These are phyloP conservation scores for Cyclocybe aegerita DNA, from an alignment of 768 basidiomycete genomes.

Conservation along the genomic window DNA sequence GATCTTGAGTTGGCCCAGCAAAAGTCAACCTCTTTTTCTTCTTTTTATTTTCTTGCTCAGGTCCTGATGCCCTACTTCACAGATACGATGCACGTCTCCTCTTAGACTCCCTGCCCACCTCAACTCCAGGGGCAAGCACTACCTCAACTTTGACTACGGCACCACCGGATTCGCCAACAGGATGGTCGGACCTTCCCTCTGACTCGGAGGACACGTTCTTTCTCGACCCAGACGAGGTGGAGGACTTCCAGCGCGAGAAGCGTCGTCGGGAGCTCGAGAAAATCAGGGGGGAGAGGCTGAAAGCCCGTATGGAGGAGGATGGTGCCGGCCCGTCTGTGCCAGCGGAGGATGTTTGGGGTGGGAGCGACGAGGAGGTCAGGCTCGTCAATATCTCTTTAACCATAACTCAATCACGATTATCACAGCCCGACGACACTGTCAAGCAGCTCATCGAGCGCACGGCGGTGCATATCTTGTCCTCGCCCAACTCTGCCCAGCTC, in stretches of 20 bases:
- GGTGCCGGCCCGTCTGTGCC: constrained; percentile 26
- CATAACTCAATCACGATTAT: background rate
- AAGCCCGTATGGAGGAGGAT: constrained; percentile 49
- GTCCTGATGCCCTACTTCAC: constrained; percentile 19
- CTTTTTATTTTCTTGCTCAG: constrained; percentile 12
- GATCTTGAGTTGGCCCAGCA: background rate
- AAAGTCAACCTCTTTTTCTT: constrained; percentile 26
- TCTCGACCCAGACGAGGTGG: constrained; percentile 63
- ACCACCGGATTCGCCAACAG: constrained; percentile 46
- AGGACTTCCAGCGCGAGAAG: constrained; percentile 68
- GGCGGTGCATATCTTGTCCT: constrained; percentile 62
- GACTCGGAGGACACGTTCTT: constrained; percentile 87
- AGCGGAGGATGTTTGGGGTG: constrained; percentile 59
- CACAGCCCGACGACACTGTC: constrained; percentile 59
- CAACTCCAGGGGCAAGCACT: background rate
- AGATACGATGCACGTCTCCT: constrained; percentile 85
- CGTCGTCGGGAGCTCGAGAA: constrained; percentile 60
- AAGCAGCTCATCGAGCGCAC: constrained; percentile 74
- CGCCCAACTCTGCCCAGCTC: constrained; percentile 77
- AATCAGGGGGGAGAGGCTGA: constrained; percentile 64
- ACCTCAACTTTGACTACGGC: background rate
- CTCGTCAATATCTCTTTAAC: background rate
- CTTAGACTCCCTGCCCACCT: constrained; percentile 48
- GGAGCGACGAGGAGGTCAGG: constrained; percentile 68
- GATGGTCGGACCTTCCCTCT: constrained; percentile 85